phyloP scores from a whole-genome alignment of 192 early-diverging fungal genomes.

The Linnemannia zychae region DNA sequence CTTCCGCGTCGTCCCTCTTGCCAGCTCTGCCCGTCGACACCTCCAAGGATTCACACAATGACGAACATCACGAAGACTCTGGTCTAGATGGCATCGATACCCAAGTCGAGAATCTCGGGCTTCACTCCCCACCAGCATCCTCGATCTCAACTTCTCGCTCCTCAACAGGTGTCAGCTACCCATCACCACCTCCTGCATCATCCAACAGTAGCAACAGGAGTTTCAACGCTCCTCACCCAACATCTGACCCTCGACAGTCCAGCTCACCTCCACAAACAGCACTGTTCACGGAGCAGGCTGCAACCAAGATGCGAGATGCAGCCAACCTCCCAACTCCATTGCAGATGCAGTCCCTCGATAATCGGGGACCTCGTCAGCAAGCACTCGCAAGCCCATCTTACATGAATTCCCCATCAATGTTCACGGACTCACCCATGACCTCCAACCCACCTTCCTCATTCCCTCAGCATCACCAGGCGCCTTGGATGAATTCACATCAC shows the following conservation, averaged over 20 bases:
- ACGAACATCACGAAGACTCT: constrained; percentile 5
- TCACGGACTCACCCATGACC: constrained; percentile 14
- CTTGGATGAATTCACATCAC: not conserved
- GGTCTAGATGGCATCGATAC: constrained; percentile 22
- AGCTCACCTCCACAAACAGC: not conserved
- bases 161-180: constrained; percentile 19
- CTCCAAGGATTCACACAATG: not conserved
- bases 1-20: constrained; percentile 20
- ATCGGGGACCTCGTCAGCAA: not conserved
- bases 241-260: constrained; percentile 13
- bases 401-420: not conserved
- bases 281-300: constrained; percentile 1
- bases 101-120: constrained; percentile 27
- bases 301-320: constrained; percentile 3
- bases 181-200: constrained; percentile 27
- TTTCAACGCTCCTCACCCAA: not conserved
- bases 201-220: not conserved
- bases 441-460: not conserved
- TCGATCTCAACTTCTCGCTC: constrained; percentile 5
- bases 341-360: constrained; percentile 30
- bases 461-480: not conserved
- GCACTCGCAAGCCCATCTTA: not conserved
- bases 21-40: constrained; percentile 40
- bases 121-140: constrained; percentile 11
- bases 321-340: constrained; percentile 25